Conservation (phyloP, 106 monocot genomes). For the Alisma plantagoaquatica region DNA sequence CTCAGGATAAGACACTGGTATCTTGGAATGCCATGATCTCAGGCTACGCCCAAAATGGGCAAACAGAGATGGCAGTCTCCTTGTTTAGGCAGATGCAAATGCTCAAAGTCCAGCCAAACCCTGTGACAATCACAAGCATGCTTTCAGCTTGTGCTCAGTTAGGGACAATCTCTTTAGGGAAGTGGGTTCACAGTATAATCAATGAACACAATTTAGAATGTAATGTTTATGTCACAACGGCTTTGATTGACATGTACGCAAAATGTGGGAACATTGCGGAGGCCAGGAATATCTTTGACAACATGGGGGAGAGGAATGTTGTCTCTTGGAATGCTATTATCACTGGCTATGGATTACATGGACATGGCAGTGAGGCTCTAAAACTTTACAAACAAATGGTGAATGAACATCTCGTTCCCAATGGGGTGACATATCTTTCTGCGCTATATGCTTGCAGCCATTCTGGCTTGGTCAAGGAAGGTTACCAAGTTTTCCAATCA, state of each 20-base stretch:
- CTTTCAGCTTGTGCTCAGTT: slow-evolving; percentile 84
- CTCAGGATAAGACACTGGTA: slow-evolving; percentile 47
- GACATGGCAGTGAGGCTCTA: slow-evolving; percentile 49
- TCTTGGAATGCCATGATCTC: slow-evolving; percentile 93
- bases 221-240: slow-evolving; percentile 70
- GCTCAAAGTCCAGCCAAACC: slow-evolving; percentile 43
- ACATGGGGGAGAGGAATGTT: slow-evolving; percentile 63
- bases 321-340: slow-evolving; percentile 84
- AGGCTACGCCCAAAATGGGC: slow-evolving; percentile 65
- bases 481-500: slow-evolving; percentile 24
- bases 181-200: slow-evolving; percentile 47
- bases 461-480: slow-evolving; percentile 65
- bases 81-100: slow-evolving; percentile 55
- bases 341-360: slow-evolving; percentile 67
- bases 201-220: slow-evolving; percentile 34
- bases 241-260: slow-evolving; percentile 90
- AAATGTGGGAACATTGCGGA: slow-evolving; percentile 60
- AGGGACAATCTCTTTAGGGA: slow-evolving; percentile 64
- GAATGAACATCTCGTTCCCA: slow-evolving; percentile 24
- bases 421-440: slow-evolving; percentile 49
- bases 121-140: slow-evolving; percentile 58
- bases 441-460: slow-evolving; percentile 76
- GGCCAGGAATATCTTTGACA: slow-evolving; percentile 43
- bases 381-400: slow-evolving; percentile 42
- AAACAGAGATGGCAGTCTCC: slow-evolving; percentile 49